phyloP scores from a whole-genome alignment of 2,329 filamentous ascomycete species.

The Aspergillus tubingensis region DNA sequence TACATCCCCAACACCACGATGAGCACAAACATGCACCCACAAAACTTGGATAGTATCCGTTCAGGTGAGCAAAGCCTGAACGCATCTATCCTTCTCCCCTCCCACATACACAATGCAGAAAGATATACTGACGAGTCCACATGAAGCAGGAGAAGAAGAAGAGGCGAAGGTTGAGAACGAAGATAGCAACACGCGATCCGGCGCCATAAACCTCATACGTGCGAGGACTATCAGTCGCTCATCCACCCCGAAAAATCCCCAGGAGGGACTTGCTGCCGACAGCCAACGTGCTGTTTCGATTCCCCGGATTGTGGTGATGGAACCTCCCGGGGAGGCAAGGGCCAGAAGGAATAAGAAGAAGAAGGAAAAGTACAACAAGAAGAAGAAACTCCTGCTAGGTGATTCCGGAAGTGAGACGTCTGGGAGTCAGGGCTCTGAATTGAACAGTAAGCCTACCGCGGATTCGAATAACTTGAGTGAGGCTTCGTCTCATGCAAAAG shows the following conservation, averaged over 20 bases:
- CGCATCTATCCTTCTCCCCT: not conserved
- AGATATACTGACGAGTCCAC: not conserved
- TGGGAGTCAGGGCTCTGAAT: not conserved
- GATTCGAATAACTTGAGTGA: not conserved
- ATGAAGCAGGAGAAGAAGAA: not conserved
- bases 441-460: not conserved
- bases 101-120: not conserved
- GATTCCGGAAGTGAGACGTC: not conserved
- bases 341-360: constrained; percentile 18
- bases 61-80: not conserved
- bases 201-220: constrained; percentile 19
- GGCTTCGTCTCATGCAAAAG: not conserved
- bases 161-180: not conserved
- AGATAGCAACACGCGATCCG: constrained; percentile 13
- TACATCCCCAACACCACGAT: not conserved
- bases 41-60: not conserved
- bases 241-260: not conserved
- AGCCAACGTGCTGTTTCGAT: too few species aligned
- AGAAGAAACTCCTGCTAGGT: not conserved
- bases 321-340: constrained; percentile 8
- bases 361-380: constrained; percentile 12
- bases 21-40: not conserved
- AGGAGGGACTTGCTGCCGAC: not conserved
- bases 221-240: constrained; percentile 15
- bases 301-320: not conserved